These are phyloP conservation scores for Sapria himalayana DNA, from an alignment of 345 rosid species.

Conservation along the genomic window DNA sequence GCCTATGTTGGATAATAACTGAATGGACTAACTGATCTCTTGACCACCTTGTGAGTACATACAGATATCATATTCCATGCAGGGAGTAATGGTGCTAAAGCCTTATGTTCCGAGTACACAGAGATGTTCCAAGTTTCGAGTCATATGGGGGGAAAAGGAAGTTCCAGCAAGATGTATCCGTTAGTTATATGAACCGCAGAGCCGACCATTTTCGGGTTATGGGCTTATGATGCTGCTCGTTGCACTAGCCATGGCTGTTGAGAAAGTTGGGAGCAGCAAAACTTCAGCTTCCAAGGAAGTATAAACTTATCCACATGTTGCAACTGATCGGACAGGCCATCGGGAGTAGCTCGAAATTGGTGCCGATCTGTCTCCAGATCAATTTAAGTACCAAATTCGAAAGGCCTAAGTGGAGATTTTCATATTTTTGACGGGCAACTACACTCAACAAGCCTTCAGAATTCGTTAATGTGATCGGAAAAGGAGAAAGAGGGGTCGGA, in stretches of 20 bases:
- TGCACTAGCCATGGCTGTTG: no score
- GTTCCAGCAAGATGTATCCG: conserved; percentile 9
- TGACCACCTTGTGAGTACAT: neutral
- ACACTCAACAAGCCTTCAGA: conserved; percentile 16
- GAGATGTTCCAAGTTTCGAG: conserved; percentile 7
- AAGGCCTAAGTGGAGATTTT: conserved; percentile 17
- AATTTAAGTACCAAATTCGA: neutral
- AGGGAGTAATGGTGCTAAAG: conserved; percentile 21
- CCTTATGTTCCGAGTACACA: conserved; percentile 10
- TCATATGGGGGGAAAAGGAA: conserved; percentile 15
- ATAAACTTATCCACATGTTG: no score
- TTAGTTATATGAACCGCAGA: neutral
- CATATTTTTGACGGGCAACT: conserved; percentile 16
- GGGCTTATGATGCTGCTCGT: conserved; percentile 13
- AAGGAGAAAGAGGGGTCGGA: conserved; percentile 14
- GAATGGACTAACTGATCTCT: conserved; percentile 8
- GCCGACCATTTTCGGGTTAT: conserved; percentile 10
- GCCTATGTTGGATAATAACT: conserved; percentile 23
- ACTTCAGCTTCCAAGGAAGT: no score
- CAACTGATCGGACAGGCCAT: conserved; percentile 2
- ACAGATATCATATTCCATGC: conserved; percentile 16
- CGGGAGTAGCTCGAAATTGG: conserved; percentile 8
- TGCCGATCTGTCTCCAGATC: conserved; percentile 6
- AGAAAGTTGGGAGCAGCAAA: no score
- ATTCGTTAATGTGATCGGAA: conserved; percentile 18